phyloP scores from a whole-genome alignment of 495 filamentous ascomycete species.

The Annulohypoxylon nitens region DNA sequence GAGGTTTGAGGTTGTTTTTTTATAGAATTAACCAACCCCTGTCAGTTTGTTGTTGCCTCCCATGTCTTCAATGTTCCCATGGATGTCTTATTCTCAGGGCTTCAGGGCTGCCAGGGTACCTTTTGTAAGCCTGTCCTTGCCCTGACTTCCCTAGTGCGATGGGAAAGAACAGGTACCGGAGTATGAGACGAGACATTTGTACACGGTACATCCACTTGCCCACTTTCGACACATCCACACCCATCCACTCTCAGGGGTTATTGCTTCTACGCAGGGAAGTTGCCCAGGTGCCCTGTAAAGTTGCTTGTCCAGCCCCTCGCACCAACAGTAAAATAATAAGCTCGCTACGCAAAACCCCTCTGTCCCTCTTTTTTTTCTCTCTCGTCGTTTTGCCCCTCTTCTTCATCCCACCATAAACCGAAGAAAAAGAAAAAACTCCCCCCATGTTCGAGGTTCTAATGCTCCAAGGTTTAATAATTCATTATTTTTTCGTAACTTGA shows the following conservation, averaged over 20 bases:
- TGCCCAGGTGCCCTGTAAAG: constrained; percentile 10
- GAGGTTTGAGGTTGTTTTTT: constrained; percentile 28
- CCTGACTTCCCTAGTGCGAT: constrained; percentile 20
- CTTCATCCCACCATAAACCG: constrained; percentile 33
- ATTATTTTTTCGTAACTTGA: constrained; percentile 28
- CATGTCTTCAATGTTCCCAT: not conserved
- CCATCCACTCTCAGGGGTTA: constrained; percentile 1
- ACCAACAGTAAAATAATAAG: constrained; percentile 30
- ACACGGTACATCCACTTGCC: not conserved
- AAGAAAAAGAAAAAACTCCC: constrained; percentile 15
- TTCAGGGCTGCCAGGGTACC: not conserved
- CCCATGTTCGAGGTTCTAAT: not conserved
- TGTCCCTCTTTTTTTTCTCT: not conserved
- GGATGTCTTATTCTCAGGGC: not conserved
- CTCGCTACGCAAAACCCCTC: constrained; percentile 22
- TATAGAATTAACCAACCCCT: constrained; percentile 35
- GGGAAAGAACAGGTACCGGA: constrained; percentile 15
- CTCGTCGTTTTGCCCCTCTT: constrained; percentile 28
- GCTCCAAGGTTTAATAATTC: not conserved
- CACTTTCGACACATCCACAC: no score
- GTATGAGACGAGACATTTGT: not conserved
- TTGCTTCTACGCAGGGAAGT: constrained; percentile 2
- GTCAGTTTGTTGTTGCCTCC: constrained; percentile 23
- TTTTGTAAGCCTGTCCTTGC: constrained; percentile 14
- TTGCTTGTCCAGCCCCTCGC: constrained; percentile 29